These are phyloP conservation scores for Spatholobus suberectus DNA, from an alignment of 306 rosid genomes.

Conservation along the genomic window DNA sequence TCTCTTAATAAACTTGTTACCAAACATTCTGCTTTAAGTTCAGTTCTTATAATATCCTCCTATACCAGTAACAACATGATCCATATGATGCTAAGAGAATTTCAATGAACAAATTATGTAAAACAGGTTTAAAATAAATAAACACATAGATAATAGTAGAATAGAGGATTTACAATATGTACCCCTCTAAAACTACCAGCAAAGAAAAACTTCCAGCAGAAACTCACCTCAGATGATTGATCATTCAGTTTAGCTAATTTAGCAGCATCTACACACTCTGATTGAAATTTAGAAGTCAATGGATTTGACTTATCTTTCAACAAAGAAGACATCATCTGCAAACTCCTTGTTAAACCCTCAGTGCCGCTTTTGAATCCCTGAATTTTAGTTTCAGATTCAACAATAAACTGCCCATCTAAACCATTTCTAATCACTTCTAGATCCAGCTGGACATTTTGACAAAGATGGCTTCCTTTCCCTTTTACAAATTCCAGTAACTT, in stretches of 20 bases:
- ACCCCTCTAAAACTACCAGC: conserved; percentile 13
- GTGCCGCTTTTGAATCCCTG: conserved; percentile 77
- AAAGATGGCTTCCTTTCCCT: conserved; percentile 56
- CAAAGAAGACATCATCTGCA: conserved; percentile 77
- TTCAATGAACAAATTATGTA: conserved; percentile 9
- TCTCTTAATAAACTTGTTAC: conserved; percentile 79
- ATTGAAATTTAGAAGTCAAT: conserved; percentile 49
- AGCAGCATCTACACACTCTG: conserved; percentile 50
- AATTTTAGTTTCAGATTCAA: conserved; percentile 80
- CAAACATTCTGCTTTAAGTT: conserved; percentile 85
- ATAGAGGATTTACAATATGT: not conserved
- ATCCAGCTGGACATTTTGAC: conserved; percentile 46
- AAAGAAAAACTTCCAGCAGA: conserved; percentile 25
- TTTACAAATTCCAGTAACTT: conserved; percentile 67
- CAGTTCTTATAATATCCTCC: conserved; percentile 76
- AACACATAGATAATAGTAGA: not conserved
- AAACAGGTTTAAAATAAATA: conserved; percentile 20
- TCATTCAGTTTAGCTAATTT: conserved; percentile 54
- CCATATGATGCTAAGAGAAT: conserved; percentile 6
- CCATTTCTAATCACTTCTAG: conserved; percentile 53
- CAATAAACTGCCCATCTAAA: conserved; percentile 67
- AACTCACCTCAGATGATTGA: conserved; percentile 70
- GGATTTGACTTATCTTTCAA: conserved; percentile 72
- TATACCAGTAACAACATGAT: conserved; percentile 37
- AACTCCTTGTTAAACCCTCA: conserved; percentile 76